Evolutionary conservation across 2,329 filamentous ascomycete genomes (phyloP).

Genomic region (Neoscytalidium dimidiatum): DNA sequence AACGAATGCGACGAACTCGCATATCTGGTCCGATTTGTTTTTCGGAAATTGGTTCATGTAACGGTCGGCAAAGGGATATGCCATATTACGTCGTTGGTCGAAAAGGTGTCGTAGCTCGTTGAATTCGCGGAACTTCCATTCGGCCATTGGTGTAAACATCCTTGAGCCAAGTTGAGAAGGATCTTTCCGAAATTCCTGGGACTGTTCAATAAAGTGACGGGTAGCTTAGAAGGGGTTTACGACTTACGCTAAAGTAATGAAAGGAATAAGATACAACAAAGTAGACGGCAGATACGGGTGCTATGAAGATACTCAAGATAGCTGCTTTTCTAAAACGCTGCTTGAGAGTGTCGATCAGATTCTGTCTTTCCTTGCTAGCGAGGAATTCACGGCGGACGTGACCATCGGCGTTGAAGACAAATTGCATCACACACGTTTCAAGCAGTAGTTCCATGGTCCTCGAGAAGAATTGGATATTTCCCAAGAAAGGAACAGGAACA

Average conservation of each 20-base stretch:
- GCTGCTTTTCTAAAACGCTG: slow-evolving; percentile 81
- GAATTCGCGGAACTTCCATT: slow-evolving; percentile 99
- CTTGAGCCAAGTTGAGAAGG: slow-evolving; percentile 83
- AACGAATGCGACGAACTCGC: slow-evolving; percentile 83
- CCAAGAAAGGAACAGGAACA: slow-evolving; percentile 80
- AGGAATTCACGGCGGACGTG: slow-evolving; percentile 86
- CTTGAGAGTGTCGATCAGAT: slow-evolving; percentile 76
- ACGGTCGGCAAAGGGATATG: slow-evolving; percentile 85
- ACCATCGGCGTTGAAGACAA: slow-evolving; percentile 82
- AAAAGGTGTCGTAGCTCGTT: slow-evolving; percentile 95
- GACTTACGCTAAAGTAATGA: slow-evolving; percentile 82
- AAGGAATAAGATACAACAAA: slow-evolving; percentile 89
- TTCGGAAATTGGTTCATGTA: slow-evolving; percentile 98
- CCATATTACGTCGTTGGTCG: slow-evolving; percentile 87
- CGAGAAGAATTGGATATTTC: slow-evolving; percentile 80
- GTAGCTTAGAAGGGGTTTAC: not conserved
- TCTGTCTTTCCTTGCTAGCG: slow-evolving; percentile 75
- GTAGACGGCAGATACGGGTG: slow-evolving; percentile 84
- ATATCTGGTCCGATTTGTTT: slow-evolving; percentile 83
- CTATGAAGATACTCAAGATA: slow-evolving; percentile 80
- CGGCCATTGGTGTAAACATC: slow-evolving; percentile 87
- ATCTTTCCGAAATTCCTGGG: slow-evolving; percentile 90
- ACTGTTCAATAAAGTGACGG: not conserved
- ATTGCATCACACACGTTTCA: slow-evolving; percentile 86
- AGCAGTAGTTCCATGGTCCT: slow-evolving; percentile 90